Base-by-base conservation (phyloP, 306 rosid species). In the Vigna reflexopilosa region DNA sequence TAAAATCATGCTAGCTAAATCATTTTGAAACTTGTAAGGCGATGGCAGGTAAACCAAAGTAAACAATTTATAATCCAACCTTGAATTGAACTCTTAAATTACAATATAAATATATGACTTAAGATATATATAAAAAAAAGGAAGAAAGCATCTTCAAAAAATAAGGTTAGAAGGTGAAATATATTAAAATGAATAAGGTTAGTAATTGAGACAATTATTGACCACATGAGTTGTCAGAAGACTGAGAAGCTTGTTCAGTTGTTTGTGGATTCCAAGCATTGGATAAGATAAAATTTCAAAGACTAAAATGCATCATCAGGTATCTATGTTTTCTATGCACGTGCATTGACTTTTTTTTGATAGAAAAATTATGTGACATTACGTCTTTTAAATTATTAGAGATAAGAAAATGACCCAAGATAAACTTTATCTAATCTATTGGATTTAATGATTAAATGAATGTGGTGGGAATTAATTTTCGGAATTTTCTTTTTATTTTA, bases 271-370 rank as follows among this genome's bases (percentile, higher is more conserved):
- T 30, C 26, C 48, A 51, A 70, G 12, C 15, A 2, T 3, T n/a
- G 16, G 57, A n/a, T 54, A 54, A 19, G 51, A 40, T 12, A 28
- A 44, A 74, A 44, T 1, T 14, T 40, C 42, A n/a, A 19, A 12
- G 16, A 65, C 38, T 65, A 14, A 19, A 2, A 5, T 9, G 70
- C 79, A 28, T 28, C 50, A 56, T 63, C 9, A 5, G 30, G 17
- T 9, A 34, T 52, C n/a, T 50, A 26, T 13, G 15, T 80, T 72
- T 80, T 72, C 79, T 17, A 44, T 12, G 61, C 83, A 80, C 83
- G 83, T 72, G 83, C 20, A 74, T 63, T 72, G 83, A 80, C 83
- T 72, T 10, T 22, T 6, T 40, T 50, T 78, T 5, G 30, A 44
- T 13, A 13, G 15, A 20, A 72, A 72, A 72, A 57, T 15, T 10